phyloP scores from a whole-genome alignment of 345 rosid genomes.

The Rhodamnia argentea region DNA sequence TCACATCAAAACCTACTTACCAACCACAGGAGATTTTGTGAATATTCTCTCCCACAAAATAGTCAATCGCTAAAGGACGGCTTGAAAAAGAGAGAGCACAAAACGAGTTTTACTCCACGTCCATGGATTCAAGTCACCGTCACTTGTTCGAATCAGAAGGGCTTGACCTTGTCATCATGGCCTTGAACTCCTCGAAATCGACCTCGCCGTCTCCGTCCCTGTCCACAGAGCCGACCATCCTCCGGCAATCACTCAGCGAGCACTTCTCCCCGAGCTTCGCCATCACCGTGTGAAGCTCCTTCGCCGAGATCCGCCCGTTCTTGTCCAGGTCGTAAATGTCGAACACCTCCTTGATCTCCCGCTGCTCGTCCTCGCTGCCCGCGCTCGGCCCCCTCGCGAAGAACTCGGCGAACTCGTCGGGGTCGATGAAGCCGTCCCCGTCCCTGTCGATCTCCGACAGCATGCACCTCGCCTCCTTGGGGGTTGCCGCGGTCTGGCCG shows the following conservation, averaged over 20 bases:
- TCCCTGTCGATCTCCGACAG: slow-evolving; percentile 79
- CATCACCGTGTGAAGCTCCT: slow-evolving; percentile 67
- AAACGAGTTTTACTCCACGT: background rate
- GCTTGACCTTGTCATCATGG: slow-evolving; percentile 50
- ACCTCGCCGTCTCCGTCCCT: slow-evolving; percentile 83
- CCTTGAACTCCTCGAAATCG: slow-evolving; percentile 83
- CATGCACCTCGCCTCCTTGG: slow-evolving; percentile 39
- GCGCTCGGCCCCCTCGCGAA: slow-evolving; percentile 1
- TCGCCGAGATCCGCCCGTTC: slow-evolving; percentile 68
- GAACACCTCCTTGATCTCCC: slow-evolving; percentile 63
- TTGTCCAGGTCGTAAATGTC: slow-evolving; percentile 63
- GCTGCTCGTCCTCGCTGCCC: slow-evolving; percentile 1
- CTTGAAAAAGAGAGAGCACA: background rate
- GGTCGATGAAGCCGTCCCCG: slow-evolving; percentile 70
- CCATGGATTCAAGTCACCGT: background rate
- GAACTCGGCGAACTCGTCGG: slow-evolving; percentile 61
- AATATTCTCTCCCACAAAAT: background rate
- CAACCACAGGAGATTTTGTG: background rate
- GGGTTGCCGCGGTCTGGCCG: slow-evolving; percentile 23
- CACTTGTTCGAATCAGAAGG: background rate
- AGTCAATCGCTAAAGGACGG: background rate
- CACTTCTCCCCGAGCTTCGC: slow-evolving; percentile 69
- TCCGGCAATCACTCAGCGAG: slow-evolving; percentile 52
- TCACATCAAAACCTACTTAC: background rate
- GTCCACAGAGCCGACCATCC: slow-evolving; percentile 82